Conservation (phyloP, 2,329 filamentous ascomycete genomes). For the Fusarium annulatum region DNA sequence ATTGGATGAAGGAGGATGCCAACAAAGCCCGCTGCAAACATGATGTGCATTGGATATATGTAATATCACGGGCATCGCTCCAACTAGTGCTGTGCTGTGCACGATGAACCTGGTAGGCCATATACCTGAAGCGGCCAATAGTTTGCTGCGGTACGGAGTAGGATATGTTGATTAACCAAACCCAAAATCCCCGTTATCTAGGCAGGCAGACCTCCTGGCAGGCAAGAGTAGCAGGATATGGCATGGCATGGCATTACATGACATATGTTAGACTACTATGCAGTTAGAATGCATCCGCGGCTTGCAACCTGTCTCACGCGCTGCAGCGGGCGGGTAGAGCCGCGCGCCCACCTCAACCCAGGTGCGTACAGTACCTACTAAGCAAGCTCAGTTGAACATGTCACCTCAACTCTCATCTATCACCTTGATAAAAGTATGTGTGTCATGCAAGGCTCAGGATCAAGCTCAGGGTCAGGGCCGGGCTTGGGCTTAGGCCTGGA, state of each 20-base stretch:
- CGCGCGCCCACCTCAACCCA: constrained; percentile 18
- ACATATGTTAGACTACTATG: not conserved
- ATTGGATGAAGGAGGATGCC: constrained; percentile 19
- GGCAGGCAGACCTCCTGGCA: not conserved
- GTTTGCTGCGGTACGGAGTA: not conserved
- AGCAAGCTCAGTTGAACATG: not conserved
- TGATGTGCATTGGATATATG: constrained; percentile 36
- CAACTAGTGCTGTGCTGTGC: not conserved
- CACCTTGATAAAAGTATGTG: not conserved
- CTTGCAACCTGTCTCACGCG: constrained; percentile 30
- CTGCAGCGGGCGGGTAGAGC: constrained; percentile 33
- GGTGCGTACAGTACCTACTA: not conserved
- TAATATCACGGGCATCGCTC: constrained; percentile 1
- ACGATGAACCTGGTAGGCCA: not conserved
- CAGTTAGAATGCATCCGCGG: constrained; percentile 2
- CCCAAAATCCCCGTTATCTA: not conserved
- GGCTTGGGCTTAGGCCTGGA: not conserved
- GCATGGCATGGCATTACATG: not conserved
- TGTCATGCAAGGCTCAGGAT: constrained; percentile 22
- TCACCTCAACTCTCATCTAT: constrained; percentile 6
- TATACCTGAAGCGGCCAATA: constrained; percentile 23
- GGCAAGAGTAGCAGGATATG: not conserved
- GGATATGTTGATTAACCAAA: not conserved
- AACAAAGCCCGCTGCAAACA: constrained; percentile 34
- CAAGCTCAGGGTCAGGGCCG: constrained; percentile 2